phyloP scores from a whole-genome alignment of 2,329 filamentous ascomycete genomes.

The Penicillium sp. region DNA sequence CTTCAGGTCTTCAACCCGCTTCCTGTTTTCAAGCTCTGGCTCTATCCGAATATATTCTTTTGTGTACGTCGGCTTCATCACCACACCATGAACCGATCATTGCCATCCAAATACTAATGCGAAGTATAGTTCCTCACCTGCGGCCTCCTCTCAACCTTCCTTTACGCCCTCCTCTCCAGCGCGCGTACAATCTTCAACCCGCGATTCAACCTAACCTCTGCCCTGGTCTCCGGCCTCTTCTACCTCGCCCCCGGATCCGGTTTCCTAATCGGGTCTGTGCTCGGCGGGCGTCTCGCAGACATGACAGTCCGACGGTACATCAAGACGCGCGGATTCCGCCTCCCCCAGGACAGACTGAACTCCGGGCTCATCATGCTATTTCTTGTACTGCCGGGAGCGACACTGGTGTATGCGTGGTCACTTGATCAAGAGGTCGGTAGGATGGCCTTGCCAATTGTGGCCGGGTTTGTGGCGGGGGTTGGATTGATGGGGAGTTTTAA shows the following conservation, averaged over 20 bases:
- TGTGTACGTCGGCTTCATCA: constrained; percentile 49
- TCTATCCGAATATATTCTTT: constrained; percentile 71
- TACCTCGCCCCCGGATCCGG: constrained; percentile 75
- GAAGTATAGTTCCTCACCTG: constrained; percentile 36
- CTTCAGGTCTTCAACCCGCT: constrained; percentile 64
- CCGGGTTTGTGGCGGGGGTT: constrained; percentile 74
- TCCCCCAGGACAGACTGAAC: constrained; percentile 71
- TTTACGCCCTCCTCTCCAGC: constrained; percentile 70
- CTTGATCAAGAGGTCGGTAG: constrained; percentile 61
- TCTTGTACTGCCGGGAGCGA: constrained; percentile 62
- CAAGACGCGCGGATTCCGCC: constrained; percentile 61
- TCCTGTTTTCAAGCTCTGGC: constrained; percentile 63
- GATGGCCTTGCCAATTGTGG: constrained; percentile 66
- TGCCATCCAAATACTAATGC: constrained; percentile 27
- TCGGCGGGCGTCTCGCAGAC: constrained; percentile 73
- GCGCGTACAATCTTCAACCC: constrained; percentile 76
- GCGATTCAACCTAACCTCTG: constrained; percentile 69
- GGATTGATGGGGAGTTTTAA: constrained; percentile 77
- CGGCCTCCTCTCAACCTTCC: constrained; percentile 69
- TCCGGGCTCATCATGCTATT: constrained; percentile 63
- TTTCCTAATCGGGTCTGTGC: constrained; percentile 70
- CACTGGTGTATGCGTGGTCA: constrained; percentile 71
- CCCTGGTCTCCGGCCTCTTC: constrained; percentile 72
- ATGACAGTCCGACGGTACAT: constrained; percentile 69
- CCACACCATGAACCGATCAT: constrained; percentile 53